phyloP scores from a whole-genome alignment of 1,284 basidiomycete genomes.

The Pseudomicrostroma phylloplanum region DNA sequence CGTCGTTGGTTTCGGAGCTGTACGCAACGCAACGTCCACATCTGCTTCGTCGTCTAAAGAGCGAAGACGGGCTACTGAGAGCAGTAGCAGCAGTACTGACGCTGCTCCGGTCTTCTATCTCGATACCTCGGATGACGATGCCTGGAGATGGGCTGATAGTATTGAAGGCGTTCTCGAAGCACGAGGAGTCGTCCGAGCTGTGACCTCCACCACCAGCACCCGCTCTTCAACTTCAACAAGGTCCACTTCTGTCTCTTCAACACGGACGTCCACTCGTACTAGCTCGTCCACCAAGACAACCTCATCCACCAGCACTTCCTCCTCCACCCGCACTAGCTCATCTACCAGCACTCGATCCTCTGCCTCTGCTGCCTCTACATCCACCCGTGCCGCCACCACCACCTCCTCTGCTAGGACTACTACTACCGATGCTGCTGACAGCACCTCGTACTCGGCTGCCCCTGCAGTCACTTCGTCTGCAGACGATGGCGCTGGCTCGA shows the following conservation, averaged over 20 bases:
- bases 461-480: too few species aligned
- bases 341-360: neutral
- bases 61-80: neutral
- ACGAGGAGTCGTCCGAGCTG: constrained; percentile 2
- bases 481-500: too few species aligned
- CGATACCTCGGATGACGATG: constrained; percentile 12
- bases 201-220: neutral
- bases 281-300: neutral
- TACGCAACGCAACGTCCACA: constrained; percentile 7
- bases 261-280: neutral
- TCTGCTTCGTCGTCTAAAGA: neutral
- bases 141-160: constrained; percentile 34
- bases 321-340: neutral
- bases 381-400: neutral
- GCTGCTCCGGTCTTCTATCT: constrained; percentile 13
- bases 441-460: too few species aligned
- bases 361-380: neutral
- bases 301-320: neutral
- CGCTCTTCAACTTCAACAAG: neutral
- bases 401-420: too few species aligned
- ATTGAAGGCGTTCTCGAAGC: constrained; percentile 28
- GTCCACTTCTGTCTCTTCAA: neutral
- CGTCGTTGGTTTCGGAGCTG: constrained; percentile 43
- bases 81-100: neutral
- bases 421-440: too few species aligned